Base-by-base conservation (phyloP, 2,329 filamentous ascomycete species). In the Colletotrichum sp. region DNA sequence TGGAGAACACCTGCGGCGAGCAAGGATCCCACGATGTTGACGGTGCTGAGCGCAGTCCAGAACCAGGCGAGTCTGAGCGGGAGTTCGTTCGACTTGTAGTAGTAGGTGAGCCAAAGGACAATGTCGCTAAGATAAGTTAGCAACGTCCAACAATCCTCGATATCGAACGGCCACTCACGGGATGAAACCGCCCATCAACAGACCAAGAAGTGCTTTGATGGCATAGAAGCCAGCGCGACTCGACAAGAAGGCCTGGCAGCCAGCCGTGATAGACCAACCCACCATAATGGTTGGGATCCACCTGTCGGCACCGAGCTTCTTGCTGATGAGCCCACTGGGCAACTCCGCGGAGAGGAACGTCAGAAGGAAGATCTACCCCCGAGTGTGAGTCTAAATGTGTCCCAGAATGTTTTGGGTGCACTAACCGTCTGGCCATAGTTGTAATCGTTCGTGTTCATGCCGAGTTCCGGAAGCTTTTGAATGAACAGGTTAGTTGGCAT, bases 171-270 rank as follows among this genome's bases (percentile, higher is more conserved):
- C n/a, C 25, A 28, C 81, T 48, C 83, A 87, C 78, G 88, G 88
- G 34, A 89, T 89, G 71, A 89, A 89, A 0, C 88, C 88, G 25
- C 88, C 88, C 85, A 88, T 87, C 18, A 88, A 78, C 4, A 89
- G 81, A 2, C 88, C 88, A 3, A 90, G 77, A 4, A 89, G 77
- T 4, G 84, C 84, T 36, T 87, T 85, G 71, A 85, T 81, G 4
- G 84, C 84, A 65, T 85, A 87, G 72, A 86, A 89, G 8, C 81
- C 82, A 2, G 83, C 80, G 8, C 82, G 80, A 43, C 79, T 85
- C 5, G 80, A 78, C 18, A 88, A 79, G 12, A 81, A 85, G 7
- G 84, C 84, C 69, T 88, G 86, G 0, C 81, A 83, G 0, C 82
- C 81, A 3, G 85, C 83, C 9, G 86, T 82, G 15, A 87, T 79